Conservation (phyloP, 2,329 filamentous ascomycete genomes). For the Aspergillus arachidicola region DNA sequence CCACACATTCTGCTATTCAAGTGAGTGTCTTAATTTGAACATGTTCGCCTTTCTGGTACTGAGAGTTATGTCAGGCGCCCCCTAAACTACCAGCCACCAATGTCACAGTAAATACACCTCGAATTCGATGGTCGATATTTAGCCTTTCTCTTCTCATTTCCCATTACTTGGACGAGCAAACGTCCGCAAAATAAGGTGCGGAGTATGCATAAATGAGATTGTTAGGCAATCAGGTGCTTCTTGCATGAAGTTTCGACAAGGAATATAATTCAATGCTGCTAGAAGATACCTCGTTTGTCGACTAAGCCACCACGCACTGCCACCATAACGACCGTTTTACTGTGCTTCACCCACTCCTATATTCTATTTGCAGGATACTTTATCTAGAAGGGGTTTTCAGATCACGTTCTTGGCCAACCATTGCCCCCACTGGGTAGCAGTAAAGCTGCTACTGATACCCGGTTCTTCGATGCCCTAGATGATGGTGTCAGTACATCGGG, state of each 20-base stretch:
- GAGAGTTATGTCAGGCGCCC: constrained; percentile 62
- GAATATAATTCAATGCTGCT: constrained; percentile 29
- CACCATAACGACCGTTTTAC: constrained; percentile 3
- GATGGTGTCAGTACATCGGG: constrained; percentile 25
- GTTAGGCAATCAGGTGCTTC: constrained; percentile 26
- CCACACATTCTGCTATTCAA: constrained; percentile 99
- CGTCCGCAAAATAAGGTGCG: constrained; percentile 8
- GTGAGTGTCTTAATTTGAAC: constrained; percentile 57
- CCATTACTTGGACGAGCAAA: constrained; percentile 3
- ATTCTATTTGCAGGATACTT: constrained; percentile 1
- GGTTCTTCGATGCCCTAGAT: constrained; percentile 69
- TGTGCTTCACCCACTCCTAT: constrained; percentile 9
- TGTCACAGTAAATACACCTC: constrained; percentile 33
- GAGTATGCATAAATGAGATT: constrained; percentile 13
- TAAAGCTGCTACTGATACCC: constrained; percentile 78
- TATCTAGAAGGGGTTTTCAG: constrained; percentile 34
- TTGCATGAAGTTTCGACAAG: constrained; percentile 32
- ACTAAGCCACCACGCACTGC: constrained; percentile 14
- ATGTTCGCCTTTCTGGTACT: constrained; percentile 19
- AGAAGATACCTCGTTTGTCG: constrained; percentile 17
- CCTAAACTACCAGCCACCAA: constrained; percentile 78
- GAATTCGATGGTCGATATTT: constrained; percentile 3
- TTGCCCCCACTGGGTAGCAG: constrained; percentile 78
- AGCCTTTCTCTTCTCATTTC: constrained; percentile 2
- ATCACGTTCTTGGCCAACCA: constrained; percentile 71